Evolutionary conservation across 1,284 basidiomycete genomes (phyloP).

Genomic region (Sanghuangporus weigelae): DNA sequence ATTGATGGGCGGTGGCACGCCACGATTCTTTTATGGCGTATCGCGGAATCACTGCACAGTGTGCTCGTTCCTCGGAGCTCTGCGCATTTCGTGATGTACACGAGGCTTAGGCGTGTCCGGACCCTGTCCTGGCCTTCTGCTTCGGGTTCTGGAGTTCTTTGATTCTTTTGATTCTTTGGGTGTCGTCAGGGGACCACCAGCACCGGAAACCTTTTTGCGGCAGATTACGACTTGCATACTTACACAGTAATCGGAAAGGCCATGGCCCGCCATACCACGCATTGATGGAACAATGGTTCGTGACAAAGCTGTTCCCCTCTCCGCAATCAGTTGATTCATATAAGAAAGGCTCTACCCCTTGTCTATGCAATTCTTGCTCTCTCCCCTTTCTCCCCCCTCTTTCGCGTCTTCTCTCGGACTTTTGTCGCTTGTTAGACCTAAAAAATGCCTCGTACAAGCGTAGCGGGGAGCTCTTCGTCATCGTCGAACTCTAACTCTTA

Average conservation of each 20-base stretch:
- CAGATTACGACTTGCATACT: constrained; percentile 1
- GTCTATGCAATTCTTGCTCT: background rate
- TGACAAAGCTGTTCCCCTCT: background rate
- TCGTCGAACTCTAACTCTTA: constrained; percentile 6
- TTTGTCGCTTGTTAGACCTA: background rate
- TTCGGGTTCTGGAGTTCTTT: background rate
- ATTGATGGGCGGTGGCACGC: background rate
- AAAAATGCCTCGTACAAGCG: constrained; percentile 16
- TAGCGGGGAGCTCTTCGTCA: constrained; percentile 15
- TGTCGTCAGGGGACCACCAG: constrained; percentile 16
- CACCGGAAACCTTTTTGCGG: constrained; percentile 1
- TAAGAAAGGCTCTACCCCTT: background rate
- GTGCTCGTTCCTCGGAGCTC: background rate
- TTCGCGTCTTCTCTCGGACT: background rate
- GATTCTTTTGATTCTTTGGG: background rate
- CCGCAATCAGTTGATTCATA: constrained; percentile 8
- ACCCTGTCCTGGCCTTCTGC: background rate
- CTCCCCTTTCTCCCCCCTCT: background rate
- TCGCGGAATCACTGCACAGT: background rate
- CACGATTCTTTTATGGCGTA: background rate
- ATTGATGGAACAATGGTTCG: background rate
- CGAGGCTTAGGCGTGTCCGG: constrained; percentile 9
- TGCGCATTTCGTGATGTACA: constrained; percentile 2
- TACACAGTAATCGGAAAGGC: background rate
- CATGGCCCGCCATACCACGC: background rate